Base-by-base conservation (phyloP, 352 stramenopile genomes). In the Phytophthora melonis region DNA sequence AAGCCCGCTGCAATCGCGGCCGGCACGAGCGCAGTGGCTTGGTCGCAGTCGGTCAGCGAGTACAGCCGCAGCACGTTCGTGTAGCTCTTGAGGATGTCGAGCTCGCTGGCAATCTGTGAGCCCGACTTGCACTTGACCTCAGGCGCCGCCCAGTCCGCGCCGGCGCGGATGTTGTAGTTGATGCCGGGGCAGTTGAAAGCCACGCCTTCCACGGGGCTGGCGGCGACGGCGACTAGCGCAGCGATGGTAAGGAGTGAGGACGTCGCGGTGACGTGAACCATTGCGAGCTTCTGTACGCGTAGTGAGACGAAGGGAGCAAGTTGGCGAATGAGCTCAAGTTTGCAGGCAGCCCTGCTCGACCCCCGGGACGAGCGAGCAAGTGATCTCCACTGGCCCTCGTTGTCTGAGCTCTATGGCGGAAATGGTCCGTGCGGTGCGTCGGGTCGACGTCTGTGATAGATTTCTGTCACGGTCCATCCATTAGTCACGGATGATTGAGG, bases 121-220 rank as follows among this genome's bases (percentile, higher is more conserved):
- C 14, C 41, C 41, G 41, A 16, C 5, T 49, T 49, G 41, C 41
- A 21, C 41, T 49, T 49, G 41, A 6, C 14, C 41, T 49, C 41
- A 3, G 41, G 14, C 0, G 41, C 7, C 41, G 41, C 41, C 41
- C 41, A 49, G 41, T 49, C 41, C 41, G 41, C 41, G 41, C 41
- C 41, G 6, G 41, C 41, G 41, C 41, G 41, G 18, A 49, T 49
- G 41, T 49, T 49, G 41, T 49, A 49, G 41, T 49, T 49, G 14
- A 49, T 49, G 18, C 41, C 41, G 16, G 41, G 41, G 68, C 58
- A 70, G 66, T 47, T 71, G 59, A 84, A 77, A 18, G 55, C 57
- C 63, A 68, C 63, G 45, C 62, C 57, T 19, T 68, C 58, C 14
- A 58, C 61, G 18, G 50, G 65, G 59, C 18, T 70, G 21, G 47